Evolutionary conservation across 345 rosid species (phyloP).

Genomic region (Laguncularia racemosa): DNA sequence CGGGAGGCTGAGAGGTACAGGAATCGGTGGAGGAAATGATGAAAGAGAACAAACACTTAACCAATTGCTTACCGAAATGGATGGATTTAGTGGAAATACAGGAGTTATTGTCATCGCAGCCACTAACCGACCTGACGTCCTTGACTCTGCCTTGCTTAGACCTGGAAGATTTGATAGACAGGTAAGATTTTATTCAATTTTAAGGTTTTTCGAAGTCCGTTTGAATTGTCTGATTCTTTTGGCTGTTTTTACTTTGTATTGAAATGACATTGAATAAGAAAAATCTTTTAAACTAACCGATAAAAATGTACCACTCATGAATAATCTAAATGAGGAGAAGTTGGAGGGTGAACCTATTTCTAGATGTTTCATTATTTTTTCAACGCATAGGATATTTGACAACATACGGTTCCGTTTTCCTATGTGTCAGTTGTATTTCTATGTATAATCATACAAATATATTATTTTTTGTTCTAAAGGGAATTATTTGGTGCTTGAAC

Average conservation of each 20-base stretch:
- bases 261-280: neutral
- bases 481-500: constrained; percentile 1
- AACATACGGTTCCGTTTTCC: no score
- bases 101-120: constrained; percentile 78
- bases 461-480: no score
- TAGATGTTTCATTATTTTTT: no score
- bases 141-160: constrained; percentile 67
- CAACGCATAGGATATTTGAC: no score
- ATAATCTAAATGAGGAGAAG: no score
- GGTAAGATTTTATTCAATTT: constrained; percentile 17
- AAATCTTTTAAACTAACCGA: no score
- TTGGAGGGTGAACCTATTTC: no score
- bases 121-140: constrained; percentile 70
- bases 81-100: constrained; percentile 53
- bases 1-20: constrained; percentile 75
- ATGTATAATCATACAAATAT: no score
- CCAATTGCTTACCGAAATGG: constrained; percentile 74
- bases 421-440: no score
- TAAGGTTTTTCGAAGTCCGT: neutral
- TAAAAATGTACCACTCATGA: no score
- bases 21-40: constrained; percentile 85
- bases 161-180: constrained; percentile 77
- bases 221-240: neutral
- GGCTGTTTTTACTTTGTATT: no score
- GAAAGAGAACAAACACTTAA: constrained; percentile 81